These are phyloP conservation scores for Barnettozyma siamensis DNA, from an alignment of 805 yeast genomes.

Conservation along the genomic window DNA sequence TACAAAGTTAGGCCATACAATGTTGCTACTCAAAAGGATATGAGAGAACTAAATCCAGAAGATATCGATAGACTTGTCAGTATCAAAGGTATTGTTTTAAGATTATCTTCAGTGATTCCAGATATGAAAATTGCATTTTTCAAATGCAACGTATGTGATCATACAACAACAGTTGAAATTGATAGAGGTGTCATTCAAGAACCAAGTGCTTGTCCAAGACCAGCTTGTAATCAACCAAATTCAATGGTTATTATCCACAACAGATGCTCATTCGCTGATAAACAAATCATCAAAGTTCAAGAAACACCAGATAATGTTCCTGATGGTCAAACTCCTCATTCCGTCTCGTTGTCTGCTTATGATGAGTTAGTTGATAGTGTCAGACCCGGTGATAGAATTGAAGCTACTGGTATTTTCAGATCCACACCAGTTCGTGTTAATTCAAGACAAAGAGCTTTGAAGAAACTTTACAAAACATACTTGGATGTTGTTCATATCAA, in stretches of 20 bases:
- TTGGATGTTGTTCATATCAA: constrained; percentile 90
- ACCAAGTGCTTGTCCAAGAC: constrained; percentile 90
- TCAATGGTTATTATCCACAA: constrained; percentile 91
- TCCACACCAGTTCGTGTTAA: constrained; percentile 89
- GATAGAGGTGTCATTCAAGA: constrained; percentile 94
- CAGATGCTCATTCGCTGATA: constrained; percentile 89
- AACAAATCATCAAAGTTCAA: constrained; percentile 89
- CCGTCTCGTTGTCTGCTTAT: constrained; percentile 87
- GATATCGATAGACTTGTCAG: constrained; percentile 92
- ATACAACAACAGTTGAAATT: constrained; percentile 84
- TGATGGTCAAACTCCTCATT: constrained; percentile 98
- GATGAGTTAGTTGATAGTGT: constrained; percentile 94
- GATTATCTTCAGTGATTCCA: constrained; percentile 89
- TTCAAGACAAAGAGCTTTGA: constrained; percentile 76
- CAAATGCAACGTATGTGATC: constrained; percentile 92
- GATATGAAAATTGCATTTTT: constrained; percentile 98
- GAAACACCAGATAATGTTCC: constrained; percentile 96
- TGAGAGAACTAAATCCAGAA: constrained; percentile 89
- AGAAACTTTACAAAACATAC: constrained; percentile 84
- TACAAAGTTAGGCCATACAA: constrained; percentile 90
- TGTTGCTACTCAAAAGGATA: constrained; percentile 65
- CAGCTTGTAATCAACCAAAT: constrained; percentile 71
- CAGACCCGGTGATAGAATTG: constrained; percentile 94
- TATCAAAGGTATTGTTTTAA: constrained; percentile 82
- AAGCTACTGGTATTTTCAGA: constrained; percentile 92